Evolutionary conservation across 148 eudicot species (phyloP).

Genomic region (Camellia granthamiana): DNA sequence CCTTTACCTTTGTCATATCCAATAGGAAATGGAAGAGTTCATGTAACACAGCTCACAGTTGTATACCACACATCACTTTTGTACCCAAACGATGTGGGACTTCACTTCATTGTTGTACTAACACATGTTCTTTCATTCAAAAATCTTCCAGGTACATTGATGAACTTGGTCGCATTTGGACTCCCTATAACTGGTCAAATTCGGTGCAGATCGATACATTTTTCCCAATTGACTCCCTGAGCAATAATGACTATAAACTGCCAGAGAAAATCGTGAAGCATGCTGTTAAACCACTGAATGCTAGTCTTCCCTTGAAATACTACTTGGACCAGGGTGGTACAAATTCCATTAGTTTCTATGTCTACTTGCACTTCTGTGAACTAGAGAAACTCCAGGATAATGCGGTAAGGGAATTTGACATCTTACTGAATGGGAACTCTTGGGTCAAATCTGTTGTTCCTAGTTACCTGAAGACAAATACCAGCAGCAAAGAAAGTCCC

Average conservation of each 20-base stretch:
- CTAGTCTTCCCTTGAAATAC: neutral
- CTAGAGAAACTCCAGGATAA: constrained; percentile 8
- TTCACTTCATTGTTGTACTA: neutral
- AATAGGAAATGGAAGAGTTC: no score
- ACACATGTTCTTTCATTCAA: neutral
- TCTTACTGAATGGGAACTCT: constrained; percentile 24
- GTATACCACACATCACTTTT: no score
- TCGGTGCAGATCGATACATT: neutral
- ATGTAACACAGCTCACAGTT: no score
- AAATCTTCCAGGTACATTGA: constrained; percentile 2
- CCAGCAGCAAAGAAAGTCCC: constrained; percentile 3
- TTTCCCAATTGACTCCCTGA: neutral
- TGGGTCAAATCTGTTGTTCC: constrained; percentile 20
- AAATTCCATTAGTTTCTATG: neutral
- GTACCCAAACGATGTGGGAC: no score
- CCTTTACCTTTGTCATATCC: no score
- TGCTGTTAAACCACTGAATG: neutral
- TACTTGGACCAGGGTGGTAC: neutral
- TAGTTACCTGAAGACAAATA: neutral
- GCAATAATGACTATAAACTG: neutral
- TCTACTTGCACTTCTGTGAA: constrained; percentile 46
- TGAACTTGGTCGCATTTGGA: constrained; percentile 7
- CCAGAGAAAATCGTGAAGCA: neutral
- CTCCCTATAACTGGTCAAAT: neutral
- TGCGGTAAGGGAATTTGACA: constrained; percentile 31